Evolutionary conservation across 441 rosid genomes (phyloP).

Genomic region (Aquilaria agallochum): DNA sequence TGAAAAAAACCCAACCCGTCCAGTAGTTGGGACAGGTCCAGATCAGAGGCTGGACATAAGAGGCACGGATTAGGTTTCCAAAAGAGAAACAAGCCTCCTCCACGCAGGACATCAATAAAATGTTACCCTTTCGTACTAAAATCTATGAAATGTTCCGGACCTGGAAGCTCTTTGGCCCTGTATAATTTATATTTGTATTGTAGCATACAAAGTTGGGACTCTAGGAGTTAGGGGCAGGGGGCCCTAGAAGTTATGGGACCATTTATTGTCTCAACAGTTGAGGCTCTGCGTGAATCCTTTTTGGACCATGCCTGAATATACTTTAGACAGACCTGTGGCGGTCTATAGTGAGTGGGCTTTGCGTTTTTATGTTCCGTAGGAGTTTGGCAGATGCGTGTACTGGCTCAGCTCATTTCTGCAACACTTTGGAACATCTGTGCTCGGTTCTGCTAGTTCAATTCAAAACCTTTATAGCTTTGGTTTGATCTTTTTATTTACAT

Average conservation of each 20-base stretch:
- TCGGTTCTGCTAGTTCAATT: too few species aligned
- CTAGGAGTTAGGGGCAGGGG: background rate
- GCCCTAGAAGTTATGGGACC: constrained; percentile 15
- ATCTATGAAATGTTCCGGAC: constrained; percentile 11
- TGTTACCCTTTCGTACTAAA: constrained; percentile 9
- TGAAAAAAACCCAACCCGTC: background rate
- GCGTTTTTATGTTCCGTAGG: too few species aligned
- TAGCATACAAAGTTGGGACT: too few species aligned
- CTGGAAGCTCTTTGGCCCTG: constrained; percentile 5
- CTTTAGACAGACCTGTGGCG: background rate
- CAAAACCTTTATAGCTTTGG: too few species aligned
- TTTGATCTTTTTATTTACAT: too few species aligned
- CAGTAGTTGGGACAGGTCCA: constrained; percentile 2
- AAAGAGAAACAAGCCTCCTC: constrained; percentile 32
- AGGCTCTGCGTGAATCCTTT: background rate
- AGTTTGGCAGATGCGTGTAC: too few species aligned
- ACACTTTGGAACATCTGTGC: too few species aligned
- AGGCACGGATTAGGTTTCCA: constrained; percentile 24
- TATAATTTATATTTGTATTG: background rate
- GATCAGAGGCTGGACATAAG: constrained; percentile 6
- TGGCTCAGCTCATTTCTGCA: too few species aligned
- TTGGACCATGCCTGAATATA: background rate
- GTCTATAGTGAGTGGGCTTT: too few species aligned
- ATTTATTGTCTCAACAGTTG: constrained; percentile 4
- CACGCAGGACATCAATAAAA: constrained; percentile 11